Evolutionary conservation across 768 basidiomycete genomes (phyloP), one percentile per base, ranked within the genome.

Genomic region (Boletus insuetus): DNA sequence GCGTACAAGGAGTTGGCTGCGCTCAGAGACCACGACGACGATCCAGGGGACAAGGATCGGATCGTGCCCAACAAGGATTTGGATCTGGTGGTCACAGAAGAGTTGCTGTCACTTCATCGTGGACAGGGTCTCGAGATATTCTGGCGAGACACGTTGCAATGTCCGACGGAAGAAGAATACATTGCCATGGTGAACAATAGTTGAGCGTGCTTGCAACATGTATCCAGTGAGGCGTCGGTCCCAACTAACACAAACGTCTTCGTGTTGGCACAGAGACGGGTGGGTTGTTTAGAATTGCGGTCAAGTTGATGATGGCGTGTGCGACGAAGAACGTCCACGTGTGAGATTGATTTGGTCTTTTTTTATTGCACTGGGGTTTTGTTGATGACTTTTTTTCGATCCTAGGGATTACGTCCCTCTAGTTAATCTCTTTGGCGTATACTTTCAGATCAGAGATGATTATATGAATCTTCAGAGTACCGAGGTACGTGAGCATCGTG

Each of bases 281-380:
- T 0, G 94, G 96, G 5, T 78, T 98, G 10, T 87, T 98, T 58
- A 79, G 96, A 20, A 84, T 98, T 43, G 93, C 91, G 0, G 82
- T 98, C 68, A 98, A 94, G 68, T 80, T 98, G 29, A 94, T 99
- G 92, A 96, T 96, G 93, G 93, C 92, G 0, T 89, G 86, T 60
- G 79, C 83, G 20, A 86, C 85, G 0, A 82, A 73, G 20, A 87
- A 86, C 58, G 59, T 73, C 31, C 74, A 81, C 20, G 73, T 85
- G 89, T 88, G 69, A 42, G 82, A 11, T 35, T 1, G 12, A 14
- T 35, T 6, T 26, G 32, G 13, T 34, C 32, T 2, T 32, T 7
- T 26, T 26, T 5, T 48, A 13, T 46, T 41, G 29, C 19, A n/a
- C 38, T 3, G 4, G 34, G 6, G 29, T 14, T 26, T 43, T 35